Percentiles rank a stretch among this genome's conserved stretches.
Conservation (phyloP, 1,284 basidiomycete genomes). For the Porodaedalea pini region DNA sequence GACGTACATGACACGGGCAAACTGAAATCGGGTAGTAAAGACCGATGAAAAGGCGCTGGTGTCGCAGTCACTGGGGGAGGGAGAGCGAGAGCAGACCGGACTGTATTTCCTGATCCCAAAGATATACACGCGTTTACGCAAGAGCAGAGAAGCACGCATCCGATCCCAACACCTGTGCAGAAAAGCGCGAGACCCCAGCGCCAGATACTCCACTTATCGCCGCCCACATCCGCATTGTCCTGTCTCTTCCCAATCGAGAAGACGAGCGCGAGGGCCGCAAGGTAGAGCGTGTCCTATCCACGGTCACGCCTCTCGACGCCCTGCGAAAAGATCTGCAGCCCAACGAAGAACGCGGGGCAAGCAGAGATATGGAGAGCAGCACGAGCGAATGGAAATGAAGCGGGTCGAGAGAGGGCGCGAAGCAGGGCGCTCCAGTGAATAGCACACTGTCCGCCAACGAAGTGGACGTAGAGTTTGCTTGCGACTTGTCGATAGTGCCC, state of each 20-base stretch:
- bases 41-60: too few species aligned
- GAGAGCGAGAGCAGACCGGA: background rate
- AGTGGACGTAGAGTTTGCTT: constrained; percentile 20
- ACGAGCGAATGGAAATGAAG: constrained; percentile 47
- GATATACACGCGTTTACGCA: background rate
- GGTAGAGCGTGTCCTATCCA: background rate
- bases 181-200: constrained; percentile 32
- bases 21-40: too few species aligned
- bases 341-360: constrained; percentile 30
- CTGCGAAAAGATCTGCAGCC: background rate
- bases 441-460: constrained; percentile 1
- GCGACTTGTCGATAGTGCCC: constrained; percentile 1
- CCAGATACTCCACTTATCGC: constrained; percentile 20
- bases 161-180: constrained; percentile 36
- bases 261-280: background rate
- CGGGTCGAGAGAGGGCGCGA: constrained; percentile 38
- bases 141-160: constrained; percentile 25
- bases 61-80: too few species aligned
- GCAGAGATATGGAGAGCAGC: constrained; percentile 44
- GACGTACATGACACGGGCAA: too few species aligned
- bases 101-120: background rate
- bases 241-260: background rate
- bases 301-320: background rate
- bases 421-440: constrained; percentile 11
- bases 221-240: background rate